Evolutionary conservation across 805 yeast species (phyloP), one percentile per base, ranked within the genome.

Genomic region (Saccharomycopsis babjevae): DNA sequence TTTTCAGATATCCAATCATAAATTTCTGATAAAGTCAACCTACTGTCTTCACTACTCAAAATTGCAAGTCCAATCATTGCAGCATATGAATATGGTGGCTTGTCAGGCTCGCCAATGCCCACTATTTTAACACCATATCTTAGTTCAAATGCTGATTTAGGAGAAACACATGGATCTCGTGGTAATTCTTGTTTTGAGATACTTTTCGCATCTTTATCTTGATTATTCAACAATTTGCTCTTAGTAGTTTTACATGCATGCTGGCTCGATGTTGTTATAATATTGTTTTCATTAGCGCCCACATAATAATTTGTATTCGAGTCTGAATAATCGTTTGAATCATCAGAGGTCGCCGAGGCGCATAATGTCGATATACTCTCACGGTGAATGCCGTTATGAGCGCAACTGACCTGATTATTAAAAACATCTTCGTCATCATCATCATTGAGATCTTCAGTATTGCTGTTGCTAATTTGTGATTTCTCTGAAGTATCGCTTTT

Each of bases 71-170:
- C 97, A 65, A 93, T 93, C 62, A 93, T 78, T 58, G 91, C 86
- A 3, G 99, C 99, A 70, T 93, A 93, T 5, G 97, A 89, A 71
- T 85, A 92, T 0, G 97, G 97, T 1, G 99, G 99, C 72, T 94
- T 93, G 58, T 74, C 78, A 30, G 56, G 10, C n/a, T 60, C 54
- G 15, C 64, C 65, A 20, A 63, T 42, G 5, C 64, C 63, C 42
- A 42, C 43, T 22, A 63, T 61, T 20, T 59, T 62, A 13, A 62
- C 46, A n/a, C 54, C 57, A 4, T 46, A 46, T 46, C 52, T 46
- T 22, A 58, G 30, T 18, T 57, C 52, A 46, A 46, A 46, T 10
- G 52, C 52, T 10, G 52, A 46, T 25, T 46, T 46, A 25, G 52
- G 52, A 46, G 52, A 34, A 11, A 5, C 59, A 34, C 34, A 25